These are phyloP conservation scores for Pelagophyceae sp. DNA, from an alignment of 352 stramenopile genomes.

Conservation along the genomic window DNA sequence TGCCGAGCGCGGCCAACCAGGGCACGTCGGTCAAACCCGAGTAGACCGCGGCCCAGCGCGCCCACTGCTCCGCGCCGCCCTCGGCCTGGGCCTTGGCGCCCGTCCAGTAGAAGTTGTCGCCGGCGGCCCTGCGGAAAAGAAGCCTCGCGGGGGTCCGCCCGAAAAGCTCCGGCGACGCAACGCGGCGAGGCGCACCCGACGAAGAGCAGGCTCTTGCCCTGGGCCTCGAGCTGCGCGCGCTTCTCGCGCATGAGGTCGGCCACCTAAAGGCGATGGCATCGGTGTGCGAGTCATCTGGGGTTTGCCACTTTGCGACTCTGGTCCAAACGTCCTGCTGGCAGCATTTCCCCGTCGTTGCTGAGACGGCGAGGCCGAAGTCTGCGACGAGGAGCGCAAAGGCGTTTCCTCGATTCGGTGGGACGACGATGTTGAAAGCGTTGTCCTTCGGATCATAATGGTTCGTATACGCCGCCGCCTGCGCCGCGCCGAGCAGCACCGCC, in stretches of 20 bases:
- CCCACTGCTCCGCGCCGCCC: neutral
- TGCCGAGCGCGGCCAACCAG: neutral
- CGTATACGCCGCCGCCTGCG: too few species aligned
- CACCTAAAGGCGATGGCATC: too few species aligned
- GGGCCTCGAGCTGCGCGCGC: neutral
- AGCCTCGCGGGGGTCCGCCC: too few species aligned
- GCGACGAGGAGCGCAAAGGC: neutral
- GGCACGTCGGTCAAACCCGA: neutral
- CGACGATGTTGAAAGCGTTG: neutral
- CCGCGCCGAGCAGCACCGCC: too few species aligned
- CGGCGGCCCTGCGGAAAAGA: too few species aligned
- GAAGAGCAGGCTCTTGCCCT: neutral
- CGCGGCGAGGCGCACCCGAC: too few species aligned
- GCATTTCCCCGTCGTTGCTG: neutral
- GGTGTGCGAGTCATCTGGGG: too few species aligned
- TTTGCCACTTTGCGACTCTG: too few species aligned
- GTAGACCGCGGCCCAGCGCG: neutral
- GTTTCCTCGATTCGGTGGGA: neutral
- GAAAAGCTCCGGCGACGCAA: too few species aligned
- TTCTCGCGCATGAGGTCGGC: neutral
- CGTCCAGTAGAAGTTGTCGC: neutral
- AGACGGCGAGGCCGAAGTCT: neutral
- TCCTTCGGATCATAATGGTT: neutral
- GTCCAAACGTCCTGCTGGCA: neutral
- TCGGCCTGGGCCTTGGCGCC: neutral